A percentile compares a stretch with the other conserved stretches of the same genome.
These are phyloP conservation scores for Geoglossum glabrum DNA, from an alignment of 495 filamentous ascomycete genomes.

Conservation along the genomic window DNA sequence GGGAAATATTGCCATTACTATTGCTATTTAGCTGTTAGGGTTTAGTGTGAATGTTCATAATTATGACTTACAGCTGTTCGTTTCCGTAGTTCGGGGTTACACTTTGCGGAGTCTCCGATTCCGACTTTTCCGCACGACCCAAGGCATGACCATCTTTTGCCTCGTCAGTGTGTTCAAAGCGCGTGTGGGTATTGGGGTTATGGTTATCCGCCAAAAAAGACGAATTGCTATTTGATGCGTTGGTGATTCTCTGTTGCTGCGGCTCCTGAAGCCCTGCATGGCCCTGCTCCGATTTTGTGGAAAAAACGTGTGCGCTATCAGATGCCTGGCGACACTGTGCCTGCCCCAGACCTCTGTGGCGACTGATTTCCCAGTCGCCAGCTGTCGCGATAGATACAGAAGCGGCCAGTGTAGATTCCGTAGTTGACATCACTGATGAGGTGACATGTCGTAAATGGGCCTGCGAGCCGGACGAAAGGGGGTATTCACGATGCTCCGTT, in stretches of 20 bases:
- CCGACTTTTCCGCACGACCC: neutral
- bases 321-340: neutral
- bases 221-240: neutral
- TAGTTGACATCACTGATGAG: neutral
- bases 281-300: neutral
- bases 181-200: neutral
- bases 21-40: neutral
- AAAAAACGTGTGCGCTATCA: neutral
- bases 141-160: neutral
- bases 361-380: neutral
- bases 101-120: neutral
- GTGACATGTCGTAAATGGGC: neutral
- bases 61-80: neutral
- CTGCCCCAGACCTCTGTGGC: neutral
- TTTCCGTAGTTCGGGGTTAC: neutral
- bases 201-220: neutral
- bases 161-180: neutral
- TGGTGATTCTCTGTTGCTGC: neutral
- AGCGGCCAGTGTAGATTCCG: neutral
- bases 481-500: neutral
- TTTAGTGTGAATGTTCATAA: neutral
- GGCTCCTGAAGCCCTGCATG: neutral
- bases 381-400: neutral
- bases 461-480: neutral
- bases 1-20: neutral